Base-by-base conservation (phyloP, 495 filamentous ascomycete species). In the Melanomma pulvis-pyrius region DNA sequence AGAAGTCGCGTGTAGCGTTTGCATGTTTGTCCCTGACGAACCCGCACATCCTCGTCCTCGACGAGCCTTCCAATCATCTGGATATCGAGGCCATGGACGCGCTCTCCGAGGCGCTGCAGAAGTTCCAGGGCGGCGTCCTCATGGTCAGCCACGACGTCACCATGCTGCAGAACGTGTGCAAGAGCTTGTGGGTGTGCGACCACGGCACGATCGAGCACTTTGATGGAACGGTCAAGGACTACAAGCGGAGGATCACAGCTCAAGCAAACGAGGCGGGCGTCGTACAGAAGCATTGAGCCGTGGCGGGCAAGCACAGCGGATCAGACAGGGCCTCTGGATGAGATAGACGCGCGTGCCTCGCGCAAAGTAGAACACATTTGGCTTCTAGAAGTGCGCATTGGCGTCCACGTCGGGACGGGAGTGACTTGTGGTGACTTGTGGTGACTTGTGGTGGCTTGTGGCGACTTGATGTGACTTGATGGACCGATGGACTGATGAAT, bases 21-120 rank as follows among this genome's bases (percentile, higher is more conserved):
- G 92, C 94, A 25, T 97, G 93, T 73, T 79, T 99, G 55, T 93
- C 92, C 1, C 79, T 99, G 56, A 90, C 86, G 24, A 96, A 97
- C 77, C 94, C 94, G 17, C 94, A 99, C 74, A 97, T 99, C 67
- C 81, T 99, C 25, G 96, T 99, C 54, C 90, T 99, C 47, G 94
- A 99, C 83, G 94, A 99, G 74, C 94, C 94, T 73, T 94, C 90
- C 57, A 99, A 99, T 80, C 94, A 99, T 72, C 80, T 99, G 73
- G 94, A 99, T 86, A 97, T 99, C 71, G 94, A 99, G 76, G 94
- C 96, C 61, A 99, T 99, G 94, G 94, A 99, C 79, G 94, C 96
- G 12, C 78, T 99, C 17, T 85, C 89, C 0, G 84, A 87, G 41
- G 94, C 96, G 25, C 82, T 99, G 52, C 82, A 85, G 69, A 84